These are phyloP conservation scores for Agaricus bisporus DNA, from an alignment of 768 basidiomycete species.

Conservation along the genomic window DNA sequence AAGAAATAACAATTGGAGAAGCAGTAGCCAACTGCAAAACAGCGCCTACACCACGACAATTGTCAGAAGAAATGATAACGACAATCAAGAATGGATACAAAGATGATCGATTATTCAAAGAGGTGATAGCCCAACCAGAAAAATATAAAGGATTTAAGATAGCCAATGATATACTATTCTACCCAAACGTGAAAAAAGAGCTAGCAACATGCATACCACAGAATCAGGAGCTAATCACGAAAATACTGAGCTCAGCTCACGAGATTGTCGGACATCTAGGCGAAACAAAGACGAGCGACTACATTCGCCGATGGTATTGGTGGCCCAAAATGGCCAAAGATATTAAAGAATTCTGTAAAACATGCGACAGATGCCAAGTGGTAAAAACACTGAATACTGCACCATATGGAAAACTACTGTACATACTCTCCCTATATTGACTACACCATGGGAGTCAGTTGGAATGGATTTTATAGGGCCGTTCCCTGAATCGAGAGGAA, in stretches of 20 bases:
- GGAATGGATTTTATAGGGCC: slow-evolving; percentile 35
- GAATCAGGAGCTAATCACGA: slow-evolving; percentile 6
- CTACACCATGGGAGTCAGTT: slow-evolving; percentile 28
- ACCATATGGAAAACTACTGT: slow-evolving; percentile 24
- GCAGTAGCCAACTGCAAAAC: no score
- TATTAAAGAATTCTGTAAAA: slow-evolving; percentile 16
- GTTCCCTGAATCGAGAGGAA: slow-evolving; percentile 21
- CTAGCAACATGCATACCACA: slow-evolving; percentile 18
- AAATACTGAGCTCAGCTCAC: slow-evolving; percentile 20
- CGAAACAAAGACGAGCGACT: slow-evolving; percentile 19
- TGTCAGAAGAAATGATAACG: no score
- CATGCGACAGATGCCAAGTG: slow-evolving; percentile 18
- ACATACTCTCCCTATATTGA: slow-evolving; percentile 22
- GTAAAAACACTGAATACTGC: slow-evolving; percentile 14
- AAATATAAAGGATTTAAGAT: slow-evolving; percentile 2
- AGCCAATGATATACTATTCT: slow-evolving; percentile 6
- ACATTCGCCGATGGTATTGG: slow-evolving; percentile 30
- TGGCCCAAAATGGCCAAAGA: slow-evolving; percentile 21
- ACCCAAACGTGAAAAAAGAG: not conserved
- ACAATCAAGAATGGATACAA: no score
- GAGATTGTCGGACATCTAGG: slow-evolving; percentile 26
- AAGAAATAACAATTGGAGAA: no score
- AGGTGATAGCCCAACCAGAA: not conserved
- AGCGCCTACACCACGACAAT: no score
- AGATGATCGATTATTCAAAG: no score